These are phyloP conservation scores for Pichia sp. DNA, from an alignment of 1,139 yeast species.

Conservation along the genomic window DNA sequence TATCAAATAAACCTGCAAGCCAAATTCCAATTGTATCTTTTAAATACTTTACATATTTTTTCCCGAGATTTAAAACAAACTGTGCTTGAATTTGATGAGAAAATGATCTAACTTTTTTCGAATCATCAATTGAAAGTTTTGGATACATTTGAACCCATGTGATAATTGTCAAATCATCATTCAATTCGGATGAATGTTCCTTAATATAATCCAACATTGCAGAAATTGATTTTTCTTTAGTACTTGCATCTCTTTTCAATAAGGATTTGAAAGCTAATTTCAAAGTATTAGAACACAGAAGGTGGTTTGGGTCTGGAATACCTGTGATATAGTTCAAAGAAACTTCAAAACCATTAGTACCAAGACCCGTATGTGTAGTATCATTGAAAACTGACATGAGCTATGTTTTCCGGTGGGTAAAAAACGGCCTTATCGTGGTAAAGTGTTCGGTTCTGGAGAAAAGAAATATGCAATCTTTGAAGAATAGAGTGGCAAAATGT, in stretches of 20 bases:
- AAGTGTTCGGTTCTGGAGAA: no score
- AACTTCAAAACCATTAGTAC: conserved; percentile 53
- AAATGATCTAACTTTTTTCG: conserved; percentile 54
- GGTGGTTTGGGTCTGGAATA: conserved; percentile 58
- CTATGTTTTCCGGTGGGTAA: not conserved
- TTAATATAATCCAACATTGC: conserved; percentile 42
- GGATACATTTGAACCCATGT: conserved; percentile 84
- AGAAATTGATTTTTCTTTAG: conserved; percentile 71
- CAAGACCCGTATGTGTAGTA: conserved; percentile 22
- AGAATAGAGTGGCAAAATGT: not conserved
- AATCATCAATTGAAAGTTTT: conserved; percentile 65
- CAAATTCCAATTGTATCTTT: conserved; percentile 68
- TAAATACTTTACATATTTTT: conserved; percentile 56
- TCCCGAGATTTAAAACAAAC: conserved; percentile 48
- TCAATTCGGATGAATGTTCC: conserved; percentile 20
- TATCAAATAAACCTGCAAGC: conserved; percentile 65
- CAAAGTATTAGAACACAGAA: conserved; percentile 50
- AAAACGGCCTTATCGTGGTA: no score
- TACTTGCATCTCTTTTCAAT: conserved; percentile 71
- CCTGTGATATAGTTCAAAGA: conserved; percentile 74
- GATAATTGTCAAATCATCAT: conserved; percentile 46
- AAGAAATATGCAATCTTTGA: not conserved
- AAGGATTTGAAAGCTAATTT: conserved; percentile 67
- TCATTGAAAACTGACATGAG: conserved; percentile 12
- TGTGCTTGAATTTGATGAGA: conserved; percentile 62